phyloP scores from a whole-genome alignment of 495 filamentous ascomycete genomes.

The Neurospora tetrasperma region DNA sequence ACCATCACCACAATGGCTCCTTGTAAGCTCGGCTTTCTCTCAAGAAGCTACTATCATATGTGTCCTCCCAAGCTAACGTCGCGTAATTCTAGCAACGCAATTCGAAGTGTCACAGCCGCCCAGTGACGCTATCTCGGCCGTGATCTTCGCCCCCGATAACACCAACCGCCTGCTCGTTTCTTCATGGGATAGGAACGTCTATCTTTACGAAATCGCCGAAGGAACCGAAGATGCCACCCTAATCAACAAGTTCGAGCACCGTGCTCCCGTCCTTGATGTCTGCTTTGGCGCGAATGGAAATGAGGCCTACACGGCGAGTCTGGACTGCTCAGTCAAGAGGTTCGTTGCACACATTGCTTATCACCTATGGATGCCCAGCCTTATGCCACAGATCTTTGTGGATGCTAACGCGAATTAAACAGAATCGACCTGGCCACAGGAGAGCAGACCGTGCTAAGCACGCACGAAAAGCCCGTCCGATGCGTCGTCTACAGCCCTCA shows the following conservation, averaged over 20 bases:
- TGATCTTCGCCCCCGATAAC: constrained; percentile 67
- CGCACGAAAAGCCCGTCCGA: constrained; percentile 68
- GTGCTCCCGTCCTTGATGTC: constrained; percentile 79
- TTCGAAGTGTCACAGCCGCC: constrained; percentile 67
- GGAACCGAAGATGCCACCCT: constrained; percentile 51
- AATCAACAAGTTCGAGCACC: constrained; percentile 64
- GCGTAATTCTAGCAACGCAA: constrained; percentile 39
- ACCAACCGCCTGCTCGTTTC: constrained; percentile 70
- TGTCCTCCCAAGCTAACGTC: not conserved
- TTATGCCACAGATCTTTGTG: not conserved
- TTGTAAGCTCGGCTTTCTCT: constrained; percentile 15
- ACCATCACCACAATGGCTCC: constrained; percentile 25
- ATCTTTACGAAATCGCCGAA: constrained; percentile 64
- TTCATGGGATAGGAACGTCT: constrained; percentile 90
- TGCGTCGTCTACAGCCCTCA: constrained; percentile 70
- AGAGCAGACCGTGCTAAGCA: constrained; percentile 63
- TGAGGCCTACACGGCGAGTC: constrained; percentile 72
- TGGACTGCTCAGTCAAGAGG: constrained; percentile 79
- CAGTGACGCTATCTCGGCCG: constrained; percentile 75
- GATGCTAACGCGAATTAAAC: not conserved
- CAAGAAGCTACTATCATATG: not conserved
- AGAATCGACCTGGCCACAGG: constrained; percentile 67
- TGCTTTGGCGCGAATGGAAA: constrained; percentile 77
- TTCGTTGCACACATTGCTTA: constrained; percentile 20
- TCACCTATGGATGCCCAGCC: not conserved